Percentiles rank a stretch among this genome's conserved stretches.
Conservation (phyloP, 257 asterid genomes). For the Nemophila menziesii region DNA sequence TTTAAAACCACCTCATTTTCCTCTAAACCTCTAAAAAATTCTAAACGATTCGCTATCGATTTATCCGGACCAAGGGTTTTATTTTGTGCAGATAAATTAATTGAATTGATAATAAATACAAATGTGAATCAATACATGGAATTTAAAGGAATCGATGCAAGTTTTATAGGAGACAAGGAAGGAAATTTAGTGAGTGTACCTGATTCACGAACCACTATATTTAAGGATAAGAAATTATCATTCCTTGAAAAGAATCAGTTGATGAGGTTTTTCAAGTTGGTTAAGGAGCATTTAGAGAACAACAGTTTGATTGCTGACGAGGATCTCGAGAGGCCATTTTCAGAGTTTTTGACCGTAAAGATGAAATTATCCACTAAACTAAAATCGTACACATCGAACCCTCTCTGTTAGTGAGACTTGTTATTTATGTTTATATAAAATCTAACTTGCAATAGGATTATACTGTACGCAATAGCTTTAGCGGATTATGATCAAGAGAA, state of each 20-base stretch:
- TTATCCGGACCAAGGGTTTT: conserved; percentile 66
- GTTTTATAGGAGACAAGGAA: conserved; percentile 38
- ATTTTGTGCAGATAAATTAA: conserved; percentile 61
- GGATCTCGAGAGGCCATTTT: conserved; percentile 78
- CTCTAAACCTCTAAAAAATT: conserved; percentile 28
- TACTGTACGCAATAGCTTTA: no score
- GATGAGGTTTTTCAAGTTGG: conserved; percentile 79
- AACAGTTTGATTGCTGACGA: conserved; percentile 34
- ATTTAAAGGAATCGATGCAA: conserved; percentile 72
- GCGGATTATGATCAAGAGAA: no score
- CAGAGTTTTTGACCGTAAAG: conserved; percentile 44
- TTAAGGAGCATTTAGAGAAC: conserved; percentile 57
- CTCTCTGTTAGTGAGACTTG: conserved; percentile 23
- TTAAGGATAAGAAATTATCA: conserved; percentile 45
- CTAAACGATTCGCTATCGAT: conserved; percentile 50
- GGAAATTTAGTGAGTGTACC: conserved; percentile 67
- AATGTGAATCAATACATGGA: conserved; percentile 78
- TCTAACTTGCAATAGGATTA: no score
- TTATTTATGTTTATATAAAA: no score
- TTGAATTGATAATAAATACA: conserved; percentile 47
- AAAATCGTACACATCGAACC: conserved; percentile 58
- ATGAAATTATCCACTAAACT: conserved; percentile 62
- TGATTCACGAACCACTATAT: conserved; percentile 73
- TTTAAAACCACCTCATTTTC: conserved; percentile 42
- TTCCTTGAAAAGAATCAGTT: conserved; percentile 69